phyloP scores from a whole-genome alignment of 768 basidiomycete species.

The Kwoniella heveanensis region DNA sequence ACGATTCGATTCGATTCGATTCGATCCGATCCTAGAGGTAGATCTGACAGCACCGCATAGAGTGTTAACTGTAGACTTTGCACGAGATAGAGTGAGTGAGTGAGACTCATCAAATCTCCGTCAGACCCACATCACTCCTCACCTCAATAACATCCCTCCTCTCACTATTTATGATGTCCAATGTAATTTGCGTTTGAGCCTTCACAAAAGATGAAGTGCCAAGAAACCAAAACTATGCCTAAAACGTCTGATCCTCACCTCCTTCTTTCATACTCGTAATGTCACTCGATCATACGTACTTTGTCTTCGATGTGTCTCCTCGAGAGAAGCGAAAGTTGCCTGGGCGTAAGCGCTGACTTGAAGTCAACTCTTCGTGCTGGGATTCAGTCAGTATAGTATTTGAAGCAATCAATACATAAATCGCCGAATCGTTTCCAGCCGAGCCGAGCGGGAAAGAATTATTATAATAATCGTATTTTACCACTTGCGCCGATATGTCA shows the following conservation, averaged over 20 bases:
- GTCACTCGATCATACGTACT: too few relatives aligned
- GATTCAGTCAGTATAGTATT: neutral
- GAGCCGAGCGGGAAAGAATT: too few relatives aligned
- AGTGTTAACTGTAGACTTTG: too few relatives aligned
- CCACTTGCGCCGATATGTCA: conserved; percentile 33
- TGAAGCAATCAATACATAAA: neutral
- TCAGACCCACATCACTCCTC: neutral
- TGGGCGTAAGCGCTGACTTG: neutral
- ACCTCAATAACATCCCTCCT: neutral
- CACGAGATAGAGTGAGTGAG: neutral
- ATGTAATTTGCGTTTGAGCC: conserved; percentile 50
- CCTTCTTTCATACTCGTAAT: too few relatives aligned
- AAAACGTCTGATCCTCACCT: conserved; percentile 46
- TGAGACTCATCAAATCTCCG: neutral
- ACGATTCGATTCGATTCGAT: too few relatives aligned
- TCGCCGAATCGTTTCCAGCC: too few relatives aligned
- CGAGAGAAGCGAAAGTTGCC: neutral
- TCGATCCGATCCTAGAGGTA: too few relatives aligned
- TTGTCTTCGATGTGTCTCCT: too few relatives aligned
- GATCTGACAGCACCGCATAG: too few relatives aligned
- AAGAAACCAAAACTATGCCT: conserved; percentile 48
- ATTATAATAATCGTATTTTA: too few relatives aligned
- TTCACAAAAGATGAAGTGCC: conserved; percentile 18
- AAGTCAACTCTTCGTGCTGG: neutral
- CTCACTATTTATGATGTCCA: conserved; percentile 41